phyloP scores from a whole-genome alignment of 1,139 yeast species.

The Scheffersomyces titani region DNA sequence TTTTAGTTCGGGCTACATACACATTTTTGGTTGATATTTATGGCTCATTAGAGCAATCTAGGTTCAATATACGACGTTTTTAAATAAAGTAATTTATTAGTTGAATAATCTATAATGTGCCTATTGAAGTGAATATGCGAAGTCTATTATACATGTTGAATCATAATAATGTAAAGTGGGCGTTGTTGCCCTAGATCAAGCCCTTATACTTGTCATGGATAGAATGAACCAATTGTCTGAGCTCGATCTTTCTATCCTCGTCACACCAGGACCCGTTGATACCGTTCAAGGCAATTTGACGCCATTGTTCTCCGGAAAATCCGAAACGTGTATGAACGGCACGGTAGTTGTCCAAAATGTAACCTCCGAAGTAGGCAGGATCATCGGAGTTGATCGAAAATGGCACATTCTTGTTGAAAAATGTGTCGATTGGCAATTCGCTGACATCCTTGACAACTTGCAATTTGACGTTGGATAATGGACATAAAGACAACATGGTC shows the following conservation, averaged over 20 bases:
- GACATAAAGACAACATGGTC: constrained; percentile 69
- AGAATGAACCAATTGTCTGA: constrained; percentile 43
- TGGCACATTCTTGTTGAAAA: constrained; percentile 63
- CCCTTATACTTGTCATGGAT: constrained; percentile 46
- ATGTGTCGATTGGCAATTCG: constrained; percentile 62
- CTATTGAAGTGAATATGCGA: neutral
- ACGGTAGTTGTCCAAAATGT: constrained; percentile 71
- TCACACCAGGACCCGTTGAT: constrained; percentile 73
- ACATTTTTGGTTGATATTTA: neutral
- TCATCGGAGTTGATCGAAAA: constrained; percentile 81
- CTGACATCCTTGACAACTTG: constrained; percentile 69
- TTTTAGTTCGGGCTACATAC: neutral
- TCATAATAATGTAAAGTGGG: neutral
- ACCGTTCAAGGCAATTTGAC: constrained; percentile 54
- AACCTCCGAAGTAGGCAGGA: constrained; percentile 86
- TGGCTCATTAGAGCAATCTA: neutral
- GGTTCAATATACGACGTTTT: neutral
- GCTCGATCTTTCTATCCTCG: constrained; percentile 49
- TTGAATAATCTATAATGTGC: neutral
- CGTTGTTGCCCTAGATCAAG: constrained; percentile 4
- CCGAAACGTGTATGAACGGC: constrained; percentile 66
- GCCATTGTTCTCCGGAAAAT: constrained; percentile 60
- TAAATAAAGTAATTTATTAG: neutral
- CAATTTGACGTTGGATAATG: constrained; percentile 71
- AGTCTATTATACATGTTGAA: neutral